These are phyloP conservation scores for Podospora australis DNA, from an alignment of 495 filamentous ascomycete genomes.

Conservation along the genomic window DNA sequence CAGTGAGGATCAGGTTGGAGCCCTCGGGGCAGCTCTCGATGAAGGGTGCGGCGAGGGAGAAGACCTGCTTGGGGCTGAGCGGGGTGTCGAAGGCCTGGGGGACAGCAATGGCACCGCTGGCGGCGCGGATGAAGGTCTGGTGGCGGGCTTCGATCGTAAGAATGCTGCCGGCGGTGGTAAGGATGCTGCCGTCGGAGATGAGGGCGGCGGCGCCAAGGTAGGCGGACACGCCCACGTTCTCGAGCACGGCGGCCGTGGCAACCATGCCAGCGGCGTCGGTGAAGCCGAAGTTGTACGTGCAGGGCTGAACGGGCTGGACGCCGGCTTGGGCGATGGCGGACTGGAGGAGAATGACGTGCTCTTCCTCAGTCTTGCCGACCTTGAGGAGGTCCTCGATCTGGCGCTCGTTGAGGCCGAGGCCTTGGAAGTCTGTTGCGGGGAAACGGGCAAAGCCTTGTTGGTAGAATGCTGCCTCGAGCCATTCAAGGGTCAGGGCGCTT, in stretches of 20 bases:
- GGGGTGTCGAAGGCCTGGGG: conserved; percentile 56
- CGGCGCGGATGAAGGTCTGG: conserved; percentile 53
- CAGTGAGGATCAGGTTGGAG: conserved; percentile 47
- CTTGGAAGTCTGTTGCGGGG: conserved; percentile 49
- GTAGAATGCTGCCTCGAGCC: conserved; percentile 59
- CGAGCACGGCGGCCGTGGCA: conserved; percentile 52
- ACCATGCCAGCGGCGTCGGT: conserved; percentile 55
- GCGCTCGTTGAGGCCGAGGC: conserved; percentile 44
- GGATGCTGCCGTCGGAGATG: conserved; percentile 44
- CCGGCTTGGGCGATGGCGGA: conserved; percentile 48
- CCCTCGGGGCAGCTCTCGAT: conserved; percentile 53
- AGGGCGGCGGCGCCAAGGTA: conserved; percentile 59
- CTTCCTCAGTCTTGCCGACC: conserved; percentile 49
- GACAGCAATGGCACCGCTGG: conserved; percentile 39
- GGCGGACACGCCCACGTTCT: conserved; percentile 56
- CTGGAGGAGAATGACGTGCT: conserved; percentile 52
- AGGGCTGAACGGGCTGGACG: conserved; percentile 50
- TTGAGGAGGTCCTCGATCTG: conserved; percentile 44
- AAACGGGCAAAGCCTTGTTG: conserved; percentile 55
- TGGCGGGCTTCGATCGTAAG: conserved; percentile 57
- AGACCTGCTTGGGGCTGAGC: conserved; percentile 51
- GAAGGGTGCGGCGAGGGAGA: conserved; percentile 59
- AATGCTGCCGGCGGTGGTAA: conserved; percentile 52
- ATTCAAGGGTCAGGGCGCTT: conserved; percentile 59
- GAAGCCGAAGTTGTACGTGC: conserved; percentile 58